A percentile compares a stretch with the other conserved stretches of the same genome.
Conservation (phyloP, 179 eudicot genomes). For the Nepenthes alata region DNA sequence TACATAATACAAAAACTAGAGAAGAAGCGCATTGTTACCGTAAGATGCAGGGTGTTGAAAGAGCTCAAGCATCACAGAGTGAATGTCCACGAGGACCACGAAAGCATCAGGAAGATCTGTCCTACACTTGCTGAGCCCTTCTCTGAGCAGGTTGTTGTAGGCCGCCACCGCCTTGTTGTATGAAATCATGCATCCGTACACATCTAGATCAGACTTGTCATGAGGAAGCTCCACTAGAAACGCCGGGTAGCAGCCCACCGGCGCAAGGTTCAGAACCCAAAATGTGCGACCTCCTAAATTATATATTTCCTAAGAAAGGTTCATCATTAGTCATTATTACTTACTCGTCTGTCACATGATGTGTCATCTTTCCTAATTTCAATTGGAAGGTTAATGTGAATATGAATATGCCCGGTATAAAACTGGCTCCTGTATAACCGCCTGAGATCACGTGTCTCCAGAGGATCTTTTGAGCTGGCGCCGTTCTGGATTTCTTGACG, state of each 20-base stretch:
- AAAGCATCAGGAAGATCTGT: constrained; percentile 35
- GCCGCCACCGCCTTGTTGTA: constrained; percentile 62
- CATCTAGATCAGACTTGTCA: constrained; percentile 39
- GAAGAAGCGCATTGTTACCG: constrained; percentile 27
- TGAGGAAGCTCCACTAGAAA: constrained; percentile 64
- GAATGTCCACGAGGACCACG: constrained; percentile 51
- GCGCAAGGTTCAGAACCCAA: constrained; percentile 75
- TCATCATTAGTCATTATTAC: no score
- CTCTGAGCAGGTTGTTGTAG: constrained; percentile 57
- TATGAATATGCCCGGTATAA: no score
- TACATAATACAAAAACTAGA: background rate
- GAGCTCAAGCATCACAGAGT: constrained; percentile 63
- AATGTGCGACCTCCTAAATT: constrained; percentile 58
- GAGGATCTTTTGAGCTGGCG: no score
- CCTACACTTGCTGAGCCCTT: constrained; percentile 31
- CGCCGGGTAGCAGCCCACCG: constrained; percentile 78
- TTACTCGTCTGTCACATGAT: no score
- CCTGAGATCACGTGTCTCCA: no score
- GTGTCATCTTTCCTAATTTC: no score
- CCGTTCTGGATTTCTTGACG: no score
- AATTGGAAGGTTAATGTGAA: no score
- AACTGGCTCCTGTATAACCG: no score
- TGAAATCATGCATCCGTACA: constrained; percentile 56
- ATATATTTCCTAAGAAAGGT: constrained; percentile 36
- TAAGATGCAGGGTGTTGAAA: constrained; percentile 62